These are phyloP conservation scores for Meyerozyma athensensis DNA, from an alignment of 1,139 yeast genomes.

Conservation along the genomic window DNA sequence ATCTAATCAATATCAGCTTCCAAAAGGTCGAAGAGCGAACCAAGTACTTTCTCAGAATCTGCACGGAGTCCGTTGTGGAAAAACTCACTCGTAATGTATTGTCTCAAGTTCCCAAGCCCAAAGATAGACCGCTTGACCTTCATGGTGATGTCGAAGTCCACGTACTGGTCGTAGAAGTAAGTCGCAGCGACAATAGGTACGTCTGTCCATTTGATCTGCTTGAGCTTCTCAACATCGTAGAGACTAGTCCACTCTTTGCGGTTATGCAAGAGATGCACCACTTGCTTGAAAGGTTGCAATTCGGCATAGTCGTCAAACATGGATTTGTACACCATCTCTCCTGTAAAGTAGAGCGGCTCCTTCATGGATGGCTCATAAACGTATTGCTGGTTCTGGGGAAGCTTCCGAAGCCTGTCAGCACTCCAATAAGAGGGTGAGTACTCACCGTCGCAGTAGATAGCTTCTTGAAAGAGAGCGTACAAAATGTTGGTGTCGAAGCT, in stretches of 20 bases:
- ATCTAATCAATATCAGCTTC: slow-evolving; percentile 41
- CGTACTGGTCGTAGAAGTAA: slow-evolving; percentile 50
- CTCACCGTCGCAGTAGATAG: slow-evolving; percentile 46
- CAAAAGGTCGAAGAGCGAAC: slow-evolving; percentile 34
- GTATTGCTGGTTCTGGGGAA: slow-evolving; percentile 22
- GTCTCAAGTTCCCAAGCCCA: slow-evolving; percentile 33
- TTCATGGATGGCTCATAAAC: slow-evolving; percentile 14
- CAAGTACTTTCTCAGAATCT: slow-evolving; percentile 37
- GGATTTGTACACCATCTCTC: slow-evolving; percentile 53
- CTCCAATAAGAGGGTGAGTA: slow-evolving; percentile 38
- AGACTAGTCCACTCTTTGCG: slow-evolving; percentile 38
- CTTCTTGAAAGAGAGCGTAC: slow-evolving; percentile 54
- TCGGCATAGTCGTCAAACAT: slow-evolving; percentile 47
- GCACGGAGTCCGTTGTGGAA: slow-evolving; percentile 51
- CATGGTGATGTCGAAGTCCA: slow-evolving; percentile 43
- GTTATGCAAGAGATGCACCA: slow-evolving; percentile 41
- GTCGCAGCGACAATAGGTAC: slow-evolving; percentile 51
- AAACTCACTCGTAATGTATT: slow-evolving; percentile 44
- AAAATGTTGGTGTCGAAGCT: slow-evolving; percentile 50
- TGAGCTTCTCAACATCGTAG: slow-evolving; percentile 33
- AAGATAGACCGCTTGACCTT: slow-evolving; percentile 27
- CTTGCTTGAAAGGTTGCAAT: slow-evolving; percentile 32
- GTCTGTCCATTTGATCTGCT: slow-evolving; percentile 23
- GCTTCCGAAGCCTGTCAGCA: slow-evolving; percentile 38
- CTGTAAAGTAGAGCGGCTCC: slow-evolving; percentile 43